Percentiles rank a stretch among this genome's conserved stretches.
These are phyloP conservation scores for Geotrichum europaeum DNA, from an alignment of 1,139 yeast species.

Conservation along the genomic window DNA sequence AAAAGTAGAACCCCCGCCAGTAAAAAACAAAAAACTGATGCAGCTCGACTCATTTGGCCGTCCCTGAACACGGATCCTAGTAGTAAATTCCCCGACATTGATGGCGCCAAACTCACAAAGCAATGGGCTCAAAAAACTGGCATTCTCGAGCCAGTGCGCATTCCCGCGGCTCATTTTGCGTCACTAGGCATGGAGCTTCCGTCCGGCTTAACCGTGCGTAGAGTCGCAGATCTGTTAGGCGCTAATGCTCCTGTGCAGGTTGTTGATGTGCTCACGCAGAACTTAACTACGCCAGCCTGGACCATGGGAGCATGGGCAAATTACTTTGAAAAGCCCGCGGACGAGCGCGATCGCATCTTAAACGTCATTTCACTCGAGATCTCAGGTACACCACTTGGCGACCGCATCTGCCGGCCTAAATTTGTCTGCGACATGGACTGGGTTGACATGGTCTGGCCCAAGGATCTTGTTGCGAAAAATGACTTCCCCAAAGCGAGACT, in stretches of 20 bases:
- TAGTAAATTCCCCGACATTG: conserved; percentile 24
- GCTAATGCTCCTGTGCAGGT: conserved; percentile 64
- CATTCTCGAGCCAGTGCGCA: conserved; percentile 38
- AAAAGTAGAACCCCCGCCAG: conserved; percentile 3
- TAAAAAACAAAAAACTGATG: conserved; percentile 3
- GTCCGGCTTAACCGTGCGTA: conserved; percentile 44
- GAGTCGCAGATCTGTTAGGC: conserved; percentile 58
- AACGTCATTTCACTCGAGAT: conserved; percentile 82
- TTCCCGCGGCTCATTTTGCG: conserved; percentile 31
- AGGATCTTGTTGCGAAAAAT: conserved; percentile 29
- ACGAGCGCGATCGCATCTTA: conserved; percentile 57
- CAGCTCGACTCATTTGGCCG: conserved; percentile 18
- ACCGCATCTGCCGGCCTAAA: conserved; percentile 52
- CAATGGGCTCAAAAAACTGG: conserved; percentile 37
- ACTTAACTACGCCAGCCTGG: conserved; percentile 51
- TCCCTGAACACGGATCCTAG: conserved; percentile 7
- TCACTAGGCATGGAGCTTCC: conserved; percentile 45
- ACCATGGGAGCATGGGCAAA: conserved; percentile 66
- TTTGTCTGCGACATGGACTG: conserved; percentile 65
- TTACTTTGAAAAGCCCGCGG: conserved; percentile 48
- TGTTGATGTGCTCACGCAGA: conserved; percentile 85
- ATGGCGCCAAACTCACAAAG: conserved; percentile 36
- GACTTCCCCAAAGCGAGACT: conserved; percentile 60
- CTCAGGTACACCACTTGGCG: conserved; percentile 51
- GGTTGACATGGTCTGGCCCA: conserved; percentile 62